Evolutionary conservation across 352 stramenopile species (phyloP).

Genomic region (Pythium insidiosum): DNA sequence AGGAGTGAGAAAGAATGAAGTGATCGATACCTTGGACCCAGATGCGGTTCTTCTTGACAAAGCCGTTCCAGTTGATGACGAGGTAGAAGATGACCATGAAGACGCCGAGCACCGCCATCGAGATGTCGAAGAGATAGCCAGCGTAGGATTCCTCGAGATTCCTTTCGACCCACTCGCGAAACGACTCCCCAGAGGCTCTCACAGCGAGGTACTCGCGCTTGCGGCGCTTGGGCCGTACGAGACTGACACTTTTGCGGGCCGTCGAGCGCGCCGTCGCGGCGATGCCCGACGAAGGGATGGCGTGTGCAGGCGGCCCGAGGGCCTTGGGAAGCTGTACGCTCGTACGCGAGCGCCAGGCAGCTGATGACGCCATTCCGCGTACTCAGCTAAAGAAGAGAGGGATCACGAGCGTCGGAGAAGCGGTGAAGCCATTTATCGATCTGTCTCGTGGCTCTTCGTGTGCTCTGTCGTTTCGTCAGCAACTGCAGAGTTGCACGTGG

Average conservation of each 20-base stretch:
- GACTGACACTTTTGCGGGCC: conserved; percentile 23
- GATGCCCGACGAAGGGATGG: too few relatives aligned
- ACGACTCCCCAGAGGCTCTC: conserved; percentile 28
- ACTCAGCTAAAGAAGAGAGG: too few relatives aligned
- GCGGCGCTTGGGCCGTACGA: conserved; percentile 20
- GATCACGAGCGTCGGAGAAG: too few relatives aligned
- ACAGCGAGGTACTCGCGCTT: conserved; percentile 26
- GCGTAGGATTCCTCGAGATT: conserved; percentile 63
- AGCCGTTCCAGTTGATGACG: conserved; percentile 44
- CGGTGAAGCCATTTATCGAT: too few relatives aligned
- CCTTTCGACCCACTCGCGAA: conserved; percentile 62
- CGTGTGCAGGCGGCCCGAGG: too few relatives aligned
- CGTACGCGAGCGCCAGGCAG: too few relatives aligned
- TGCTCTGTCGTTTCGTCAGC: too few relatives aligned
- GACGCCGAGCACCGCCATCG: conserved; percentile 45
- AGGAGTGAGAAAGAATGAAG: too few relatives aligned
- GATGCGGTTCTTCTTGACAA: conserved; percentile 14
- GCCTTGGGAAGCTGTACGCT: too few relatives aligned
- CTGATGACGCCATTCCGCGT: too few relatives aligned
- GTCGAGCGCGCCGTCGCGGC: conserved; percentile 6
- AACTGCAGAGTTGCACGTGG: too few relatives aligned
- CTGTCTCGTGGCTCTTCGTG: too few relatives aligned
- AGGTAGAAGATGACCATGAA: conserved; percentile 65
- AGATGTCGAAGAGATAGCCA: conserved; percentile 25
- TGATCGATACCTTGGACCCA: conserved; percentile 43